These are phyloP conservation scores for Pelargonium fulgidum DNA, from an alignment of 441 rosid genomes.

Conservation along the genomic window DNA sequence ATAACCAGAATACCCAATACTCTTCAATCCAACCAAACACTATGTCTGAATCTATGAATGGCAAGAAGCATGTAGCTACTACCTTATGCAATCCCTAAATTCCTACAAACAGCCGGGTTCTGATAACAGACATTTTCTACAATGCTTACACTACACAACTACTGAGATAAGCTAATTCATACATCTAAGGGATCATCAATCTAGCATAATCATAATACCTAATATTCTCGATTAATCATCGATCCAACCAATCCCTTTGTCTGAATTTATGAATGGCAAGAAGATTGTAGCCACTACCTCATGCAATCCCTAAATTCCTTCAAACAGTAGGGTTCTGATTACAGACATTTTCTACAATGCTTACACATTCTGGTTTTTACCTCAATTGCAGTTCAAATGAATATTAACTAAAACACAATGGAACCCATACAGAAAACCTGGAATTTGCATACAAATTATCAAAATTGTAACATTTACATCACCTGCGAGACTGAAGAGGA, in stretches of 20 bases:
- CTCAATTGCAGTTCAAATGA: background rate
- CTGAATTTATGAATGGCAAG: background rate
- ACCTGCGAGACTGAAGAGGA: constrained; percentile 41
- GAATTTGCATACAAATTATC: background rate
- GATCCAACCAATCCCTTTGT: background rate
- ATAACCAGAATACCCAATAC: too few relatives aligned
- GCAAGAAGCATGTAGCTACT: background rate
- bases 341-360: background rate
- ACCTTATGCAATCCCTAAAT: background rate
- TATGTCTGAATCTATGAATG: background rate
- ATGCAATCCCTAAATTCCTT: background rate
- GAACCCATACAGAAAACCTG: constrained; percentile 1
- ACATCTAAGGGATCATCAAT: too few relatives aligned
- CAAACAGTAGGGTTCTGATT: background rate
- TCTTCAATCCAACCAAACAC: background rate
- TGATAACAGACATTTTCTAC: background rate
- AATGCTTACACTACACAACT: background rate
- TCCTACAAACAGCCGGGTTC: background rate
- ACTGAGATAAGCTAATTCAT: too few relatives aligned
- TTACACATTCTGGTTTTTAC: background rate
- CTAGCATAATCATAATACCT: too few relatives aligned
- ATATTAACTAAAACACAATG: background rate
- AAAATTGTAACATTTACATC: background rate
- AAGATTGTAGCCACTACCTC: background rate
- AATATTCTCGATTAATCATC: background rate